phyloP scores from a whole-genome alignment of 73 alveolate genomes.

The Tetrahymena elliotti region DNA sequence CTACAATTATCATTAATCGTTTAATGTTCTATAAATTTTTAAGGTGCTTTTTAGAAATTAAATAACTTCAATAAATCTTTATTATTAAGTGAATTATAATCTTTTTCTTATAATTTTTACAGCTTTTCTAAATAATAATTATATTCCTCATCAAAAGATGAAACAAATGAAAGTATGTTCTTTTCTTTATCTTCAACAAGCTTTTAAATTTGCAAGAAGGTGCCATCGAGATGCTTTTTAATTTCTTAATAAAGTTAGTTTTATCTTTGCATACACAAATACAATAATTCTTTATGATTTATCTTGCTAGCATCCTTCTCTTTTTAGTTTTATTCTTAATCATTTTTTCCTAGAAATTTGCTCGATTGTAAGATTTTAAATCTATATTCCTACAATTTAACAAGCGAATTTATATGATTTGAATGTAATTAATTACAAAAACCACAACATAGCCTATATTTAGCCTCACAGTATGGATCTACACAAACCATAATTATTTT shows the following conservation, averaged over 20 bases:
- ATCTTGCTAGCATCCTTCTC: background rate
- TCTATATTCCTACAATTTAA: background rate
- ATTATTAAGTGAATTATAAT: background rate
- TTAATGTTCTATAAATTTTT: background rate
- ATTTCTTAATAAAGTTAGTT: background rate
- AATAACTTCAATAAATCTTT: background rate
- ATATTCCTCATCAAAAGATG: background rate
- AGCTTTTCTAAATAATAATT: background rate
- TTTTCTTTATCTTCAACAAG: background rate
- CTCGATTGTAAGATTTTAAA: background rate
- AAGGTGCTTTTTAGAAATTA: background rate
- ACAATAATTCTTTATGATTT: background rate
- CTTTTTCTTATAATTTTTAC: background rate
- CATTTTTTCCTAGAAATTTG: background rate
- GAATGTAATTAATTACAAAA: background rate
- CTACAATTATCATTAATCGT: background rate
- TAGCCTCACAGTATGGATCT: background rate
- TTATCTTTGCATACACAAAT: background rate
- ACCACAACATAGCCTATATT: background rate
- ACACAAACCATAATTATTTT: background rate
- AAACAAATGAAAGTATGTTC: background rate
- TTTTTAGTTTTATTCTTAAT: background rate
- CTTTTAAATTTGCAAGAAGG: background rate
- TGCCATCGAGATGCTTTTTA: background rate
- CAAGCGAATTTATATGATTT: background rate